A percentile compares a stretch with the other conserved stretches of the same genome.
phyloP scores from a whole-genome alignment of 2,329 filamentous ascomycete genomes.

The Aspergillus nomiae region DNA sequence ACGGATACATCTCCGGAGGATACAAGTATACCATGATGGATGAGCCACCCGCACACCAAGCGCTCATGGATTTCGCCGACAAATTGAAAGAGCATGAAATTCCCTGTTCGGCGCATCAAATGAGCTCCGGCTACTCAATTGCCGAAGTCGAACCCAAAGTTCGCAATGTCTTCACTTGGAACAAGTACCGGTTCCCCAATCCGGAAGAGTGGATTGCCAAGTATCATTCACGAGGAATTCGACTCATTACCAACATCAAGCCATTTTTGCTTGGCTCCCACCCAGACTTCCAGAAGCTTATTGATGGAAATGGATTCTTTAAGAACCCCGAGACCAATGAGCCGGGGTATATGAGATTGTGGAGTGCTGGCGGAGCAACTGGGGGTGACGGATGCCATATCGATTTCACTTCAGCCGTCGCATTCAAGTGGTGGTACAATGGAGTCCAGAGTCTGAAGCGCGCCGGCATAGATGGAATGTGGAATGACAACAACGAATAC shows the following conservation, averaged over 20 bases:
- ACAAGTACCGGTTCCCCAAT: constrained; percentile 68
- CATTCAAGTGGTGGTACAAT: constrained; percentile 72
- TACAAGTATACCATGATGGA: constrained; percentile 63
- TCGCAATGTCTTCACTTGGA: constrained; percentile 73
- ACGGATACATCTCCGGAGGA: constrained; percentile 72
- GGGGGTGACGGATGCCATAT: constrained; percentile 71
- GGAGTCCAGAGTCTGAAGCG: constrained; percentile 64
- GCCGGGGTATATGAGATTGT: constrained; percentile 63
- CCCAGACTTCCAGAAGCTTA: constrained; percentile 65
- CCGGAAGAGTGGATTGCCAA: constrained; percentile 64
- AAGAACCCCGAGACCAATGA: constrained; percentile 56
- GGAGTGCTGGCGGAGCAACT: constrained; percentile 72
- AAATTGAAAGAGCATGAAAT: constrained; percentile 67
- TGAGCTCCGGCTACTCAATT: constrained; percentile 73
- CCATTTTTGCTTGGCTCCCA: constrained; percentile 70
- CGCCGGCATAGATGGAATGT: constrained; percentile 71
- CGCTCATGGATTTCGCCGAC: constrained; percentile 61
- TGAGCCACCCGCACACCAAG: constrained; percentile 57
- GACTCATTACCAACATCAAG: constrained; percentile 72
- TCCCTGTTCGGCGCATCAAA: constrained; percentile 70
- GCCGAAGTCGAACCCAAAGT: constrained; percentile 68
- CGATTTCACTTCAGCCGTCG: constrained; percentile 69
- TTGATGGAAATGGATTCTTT: constrained; percentile 64
- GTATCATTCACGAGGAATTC: constrained; percentile 66
- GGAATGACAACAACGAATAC: constrained; percentile 81